Percentiles rank a stretch among this genome's conserved stretches.
phyloP scores from a whole-genome alignment of 2,329 filamentous ascomycete genomes.

The Clarireedia paspali region DNA sequence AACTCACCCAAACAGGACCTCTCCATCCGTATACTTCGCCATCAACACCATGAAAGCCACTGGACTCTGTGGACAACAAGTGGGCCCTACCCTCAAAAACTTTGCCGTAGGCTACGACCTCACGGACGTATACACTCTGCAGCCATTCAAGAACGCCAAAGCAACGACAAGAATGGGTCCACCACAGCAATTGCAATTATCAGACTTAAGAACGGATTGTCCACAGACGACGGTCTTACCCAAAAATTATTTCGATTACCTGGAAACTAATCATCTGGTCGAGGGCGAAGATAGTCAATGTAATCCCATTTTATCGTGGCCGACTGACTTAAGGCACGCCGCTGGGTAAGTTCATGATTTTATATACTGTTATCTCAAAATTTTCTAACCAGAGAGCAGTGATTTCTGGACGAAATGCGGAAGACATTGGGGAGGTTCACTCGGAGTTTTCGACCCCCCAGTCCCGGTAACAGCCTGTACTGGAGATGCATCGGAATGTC shows the following conservation, averaged over 20 bases:
- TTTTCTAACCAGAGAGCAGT: neutral
- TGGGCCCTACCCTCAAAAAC: constrained; percentile 27
- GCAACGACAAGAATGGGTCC: constrained; percentile 16
- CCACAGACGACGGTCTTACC: neutral
- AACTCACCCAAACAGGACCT: constrained; percentile 23
- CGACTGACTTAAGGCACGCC: constrained; percentile 21
- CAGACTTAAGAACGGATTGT: constrained; percentile 11
- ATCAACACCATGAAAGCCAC: constrained; percentile 30
- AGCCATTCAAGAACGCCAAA: constrained; percentile 13
- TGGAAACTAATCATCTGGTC: neutral
- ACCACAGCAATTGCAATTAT: constrained; percentile 28
- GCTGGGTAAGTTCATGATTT: neutral
- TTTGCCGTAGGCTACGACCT: constrained; percentile 29
- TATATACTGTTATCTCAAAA: neutral
- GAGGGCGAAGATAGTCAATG: constrained; percentile 18
- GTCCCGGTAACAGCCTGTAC: constrained; percentile 29
- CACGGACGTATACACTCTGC: constrained; percentile 31
- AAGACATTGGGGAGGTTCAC: constrained; percentile 17
- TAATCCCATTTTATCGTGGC: constrained; percentile 31
- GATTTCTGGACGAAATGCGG: constrained; percentile 30
- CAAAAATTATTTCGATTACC: neutral
- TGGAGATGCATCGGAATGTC: constrained; percentile 5
- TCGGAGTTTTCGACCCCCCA: constrained; percentile 34
- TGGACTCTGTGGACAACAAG: constrained; percentile 24
- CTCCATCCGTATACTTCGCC: constrained; percentile 33